phyloP scores from a whole-genome alignment of 805 yeast species.

The Lipomyces mesembrius region DNA sequence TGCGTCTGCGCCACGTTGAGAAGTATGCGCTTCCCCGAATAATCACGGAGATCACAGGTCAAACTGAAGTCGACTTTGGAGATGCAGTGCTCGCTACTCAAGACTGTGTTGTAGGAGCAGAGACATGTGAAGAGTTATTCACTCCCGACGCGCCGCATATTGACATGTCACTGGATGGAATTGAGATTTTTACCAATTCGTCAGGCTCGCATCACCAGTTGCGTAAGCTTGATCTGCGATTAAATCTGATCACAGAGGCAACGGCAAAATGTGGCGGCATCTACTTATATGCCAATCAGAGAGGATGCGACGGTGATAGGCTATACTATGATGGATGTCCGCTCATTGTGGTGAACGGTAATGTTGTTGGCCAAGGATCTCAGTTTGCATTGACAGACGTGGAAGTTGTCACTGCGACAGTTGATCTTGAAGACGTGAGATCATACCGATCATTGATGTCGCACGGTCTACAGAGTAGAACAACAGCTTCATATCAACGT shows the following conservation, averaged over 20 bases:
- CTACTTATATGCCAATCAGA: constrained; percentile 90
- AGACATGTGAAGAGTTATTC: constrained; percentile 96
- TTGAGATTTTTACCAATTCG: constrained; percentile 94
- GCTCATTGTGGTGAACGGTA: constrained; percentile 87
- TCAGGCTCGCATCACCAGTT: constrained; percentile 98
- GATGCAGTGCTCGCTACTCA: constrained; percentile 84
- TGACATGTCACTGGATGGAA: constrained; percentile 89
- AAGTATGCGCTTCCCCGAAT: constrained; percentile 70
- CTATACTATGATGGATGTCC: constrained; percentile 98
- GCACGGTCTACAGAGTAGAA: constrained; percentile 70
- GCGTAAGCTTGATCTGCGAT: constrained; percentile 82
- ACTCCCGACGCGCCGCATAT: constrained; percentile 97
- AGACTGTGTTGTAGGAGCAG: constrained; percentile 94
- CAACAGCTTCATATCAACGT: constrained; percentile 52
- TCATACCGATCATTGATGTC: constrained; percentile 76
- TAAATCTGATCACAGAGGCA: constrained; percentile 86
- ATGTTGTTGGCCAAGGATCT: constrained; percentile 87
- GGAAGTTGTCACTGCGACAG: constrained; percentile 93
- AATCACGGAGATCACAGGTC: constrained; percentile 69
- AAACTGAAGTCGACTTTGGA: constrained; percentile 75
- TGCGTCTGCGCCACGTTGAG: constrained; percentile 75
- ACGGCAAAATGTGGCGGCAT: constrained; percentile 97
- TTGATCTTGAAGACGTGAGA: constrained; percentile 89
- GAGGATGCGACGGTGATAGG: constrained; percentile 98
- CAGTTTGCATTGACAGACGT: constrained; percentile 91